phyloP scores from a whole-genome alignment of 1,139 yeast genomes.

The Candida glucosophila region DNA sequence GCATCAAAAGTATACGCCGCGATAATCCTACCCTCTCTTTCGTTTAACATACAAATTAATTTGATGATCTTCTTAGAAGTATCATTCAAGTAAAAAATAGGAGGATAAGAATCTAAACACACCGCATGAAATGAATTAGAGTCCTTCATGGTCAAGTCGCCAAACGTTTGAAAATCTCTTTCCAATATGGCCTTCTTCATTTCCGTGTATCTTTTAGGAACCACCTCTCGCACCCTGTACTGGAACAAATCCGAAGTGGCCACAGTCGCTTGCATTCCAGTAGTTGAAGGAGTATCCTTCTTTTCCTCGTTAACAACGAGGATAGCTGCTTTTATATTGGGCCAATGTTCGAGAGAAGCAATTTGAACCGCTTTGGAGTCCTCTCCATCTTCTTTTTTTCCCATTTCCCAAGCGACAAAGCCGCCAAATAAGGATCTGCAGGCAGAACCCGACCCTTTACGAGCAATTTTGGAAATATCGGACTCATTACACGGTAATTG shows the following conservation, averaged over 20 bases:
- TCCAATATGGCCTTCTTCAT: constrained; percentile 71
- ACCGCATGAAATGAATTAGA: constrained; percentile 97
- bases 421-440: constrained; percentile 97
- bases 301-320: constrained; percentile 88
- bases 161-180: constrained; percentile 73
- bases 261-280: constrained; percentile 95
- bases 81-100: constrained; percentile 91
- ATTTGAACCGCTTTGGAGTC: constrained; percentile 92
- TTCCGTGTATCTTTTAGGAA: constrained; percentile 71
- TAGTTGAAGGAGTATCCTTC: constrained; percentile 90
- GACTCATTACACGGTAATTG: constrained; percentile 73
- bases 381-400: constrained; percentile 56
- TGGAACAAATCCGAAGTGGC: constrained; percentile 78
- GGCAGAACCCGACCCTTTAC: constrained; percentile 98
- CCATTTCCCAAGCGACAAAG: constrained; percentile 99
- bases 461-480: constrained; percentile 85
- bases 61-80: constrained; percentile 86
- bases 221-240: constrained; percentile 69
- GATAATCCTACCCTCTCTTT: constrained; percentile 49
- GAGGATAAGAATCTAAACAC: constrained; percentile 91
- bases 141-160: constrained; percentile 88
- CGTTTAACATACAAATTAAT: constrained; percentile 72
- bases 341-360: constrained; percentile 84
- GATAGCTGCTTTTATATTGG: constrained; percentile 83
- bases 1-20: constrained; percentile 99